phyloP scores from a whole-genome alignment of 164 flowering plant genomes.

The Platanus orientalis region DNA sequence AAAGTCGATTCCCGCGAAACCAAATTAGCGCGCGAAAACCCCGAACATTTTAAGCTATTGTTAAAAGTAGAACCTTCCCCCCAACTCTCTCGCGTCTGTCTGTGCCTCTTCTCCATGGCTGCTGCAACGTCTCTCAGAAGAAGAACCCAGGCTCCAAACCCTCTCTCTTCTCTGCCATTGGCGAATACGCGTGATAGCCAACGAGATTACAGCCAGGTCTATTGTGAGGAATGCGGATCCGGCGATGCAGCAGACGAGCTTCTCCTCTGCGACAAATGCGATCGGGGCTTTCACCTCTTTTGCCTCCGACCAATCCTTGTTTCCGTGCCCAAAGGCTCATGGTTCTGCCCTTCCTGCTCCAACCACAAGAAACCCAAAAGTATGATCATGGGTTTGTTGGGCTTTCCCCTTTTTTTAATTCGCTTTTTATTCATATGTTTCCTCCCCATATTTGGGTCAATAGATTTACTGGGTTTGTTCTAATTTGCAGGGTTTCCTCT shows the following conservation, averaged over 20 bases:
- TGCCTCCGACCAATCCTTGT: slow-evolving; percentile 76
- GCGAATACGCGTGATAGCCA: slow-evolving; percentile 11
- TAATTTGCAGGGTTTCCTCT: slow-evolving; percentile 63
- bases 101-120: slow-evolving; percentile 4
- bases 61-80: background rate
- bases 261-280: slow-evolving; percentile 86
- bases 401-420: background rate
- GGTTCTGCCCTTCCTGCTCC: slow-evolving; percentile 81
- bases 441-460: background rate
- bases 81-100: background rate
- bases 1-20: slow-evolving; percentile 16
- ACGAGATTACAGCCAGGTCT: slow-evolving; percentile 27
- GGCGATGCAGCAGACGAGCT: slow-evolving; percentile 55
- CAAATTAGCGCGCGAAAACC: slow-evolving; percentile 14
- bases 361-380: slow-evolving; percentile 33
- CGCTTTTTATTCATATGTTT: slow-evolving; percentile 1
- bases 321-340: slow-evolving; percentile 68
- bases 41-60: background rate
- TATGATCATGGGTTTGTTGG: slow-evolving; percentile 20
- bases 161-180: slow-evolving; percentile 5
- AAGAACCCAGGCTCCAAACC: slow-evolving; percentile 53
- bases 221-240: slow-evolving; percentile 76
- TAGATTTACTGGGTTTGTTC: background rate
- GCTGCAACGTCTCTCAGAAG: slow-evolving; percentile 11
- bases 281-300: slow-evolving; percentile 68